phyloP scores from a whole-genome alignment of 83 land plant species.

The Isoetes engelmannii region DNA sequence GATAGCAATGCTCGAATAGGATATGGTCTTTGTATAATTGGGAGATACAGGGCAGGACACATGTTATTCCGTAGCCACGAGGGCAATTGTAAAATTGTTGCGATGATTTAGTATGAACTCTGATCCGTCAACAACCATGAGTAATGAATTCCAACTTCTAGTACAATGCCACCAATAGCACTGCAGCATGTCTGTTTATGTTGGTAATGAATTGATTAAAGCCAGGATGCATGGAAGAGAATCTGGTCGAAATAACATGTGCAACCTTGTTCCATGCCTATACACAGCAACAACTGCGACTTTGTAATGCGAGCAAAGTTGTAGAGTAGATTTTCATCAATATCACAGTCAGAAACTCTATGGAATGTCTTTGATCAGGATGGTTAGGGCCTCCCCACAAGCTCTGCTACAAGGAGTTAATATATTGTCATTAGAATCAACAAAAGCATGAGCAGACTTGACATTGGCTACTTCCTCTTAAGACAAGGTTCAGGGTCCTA shows the following conservation, averaged over 20 bases:
- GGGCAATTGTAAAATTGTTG: slow-evolving; percentile 36
- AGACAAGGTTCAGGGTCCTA: too few species aligned
- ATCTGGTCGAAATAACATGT: slow-evolving; percentile 1
- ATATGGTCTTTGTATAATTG: background rate
- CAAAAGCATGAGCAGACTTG: too few species aligned
- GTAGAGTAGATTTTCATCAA: slow-evolving; percentile 26
- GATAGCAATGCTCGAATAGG: background rate
- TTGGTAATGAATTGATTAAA: background rate
- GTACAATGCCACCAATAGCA: slow-evolving; percentile 28
- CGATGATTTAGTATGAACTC: slow-evolving; percentile 32
- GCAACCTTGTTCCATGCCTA: slow-evolving; percentile 26
- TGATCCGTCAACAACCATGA: slow-evolving; percentile 38
- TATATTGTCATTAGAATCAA: too few species aligned
- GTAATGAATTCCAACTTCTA: slow-evolving; percentile 39
- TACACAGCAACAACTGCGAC: slow-evolving; percentile 37
- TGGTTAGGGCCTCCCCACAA: too few species aligned
- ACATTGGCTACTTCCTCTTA: too few species aligned
- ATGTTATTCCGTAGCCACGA: slow-evolving; percentile 29
- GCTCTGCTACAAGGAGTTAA: too few species aligned
- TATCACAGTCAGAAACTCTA: too few species aligned
- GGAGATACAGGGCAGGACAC: background rate
- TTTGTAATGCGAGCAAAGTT: slow-evolving; percentile 31
- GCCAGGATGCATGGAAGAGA: background rate
- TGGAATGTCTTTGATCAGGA: too few species aligned
- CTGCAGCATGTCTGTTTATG: slow-evolving; percentile 6